Base-by-base conservation (phyloP, 2,329 filamentous ascomycete species). In the Trichoderma cornu-damae region DNA sequence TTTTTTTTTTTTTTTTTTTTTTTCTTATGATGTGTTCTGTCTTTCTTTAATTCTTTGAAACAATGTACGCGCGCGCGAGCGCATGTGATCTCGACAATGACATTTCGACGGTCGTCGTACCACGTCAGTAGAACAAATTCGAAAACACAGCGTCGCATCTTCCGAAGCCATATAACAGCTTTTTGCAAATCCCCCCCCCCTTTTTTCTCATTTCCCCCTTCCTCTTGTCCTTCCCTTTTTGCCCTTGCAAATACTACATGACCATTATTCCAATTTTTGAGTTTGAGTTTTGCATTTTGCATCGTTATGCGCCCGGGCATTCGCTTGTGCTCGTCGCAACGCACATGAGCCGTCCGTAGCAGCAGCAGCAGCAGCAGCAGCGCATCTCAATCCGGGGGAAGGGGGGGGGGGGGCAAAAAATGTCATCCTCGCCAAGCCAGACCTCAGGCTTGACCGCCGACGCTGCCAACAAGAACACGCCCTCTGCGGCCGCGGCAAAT, bases 371-470 rank as follows among this genome's bases (percentile, higher is more conserved):
- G 9, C 20, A 20, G 26, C 30, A 34, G n/a, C 26, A 42, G n/a
- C 7, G 7, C 32, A 50, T 44, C 32, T 3, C 40, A 50, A 34
- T 37, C 26, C 35, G n/a, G n/a, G n/a, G n/a, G n/a, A n/a, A n/a
- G n/a, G n/a, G n/a, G n/a, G n/a, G n/a, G n/a, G n/a, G n/a, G n/a
- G n/a, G n/a, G 51, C 30, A 9, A 38, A 30, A 46, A 57, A 68
- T 69, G 59, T 68, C 68, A 32, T 68, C 68, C 42, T 66, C 68
- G 42, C 68, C 64, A 51, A 67, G 67, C 47, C 68, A 67, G 20
- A 43, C 40, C 40, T 63, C 68, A 20, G 61, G 65, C 2, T 57
- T 59, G 9, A 60, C 65, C 32, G 61, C 56, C 20, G 68, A 67
- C 30, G 63, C 61, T 59, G 61, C 60, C 26, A 62, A 50, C 34